phyloP scores from a whole-genome alignment of 768 basidiomycete genomes.

The Harrya chromipes region DNA sequence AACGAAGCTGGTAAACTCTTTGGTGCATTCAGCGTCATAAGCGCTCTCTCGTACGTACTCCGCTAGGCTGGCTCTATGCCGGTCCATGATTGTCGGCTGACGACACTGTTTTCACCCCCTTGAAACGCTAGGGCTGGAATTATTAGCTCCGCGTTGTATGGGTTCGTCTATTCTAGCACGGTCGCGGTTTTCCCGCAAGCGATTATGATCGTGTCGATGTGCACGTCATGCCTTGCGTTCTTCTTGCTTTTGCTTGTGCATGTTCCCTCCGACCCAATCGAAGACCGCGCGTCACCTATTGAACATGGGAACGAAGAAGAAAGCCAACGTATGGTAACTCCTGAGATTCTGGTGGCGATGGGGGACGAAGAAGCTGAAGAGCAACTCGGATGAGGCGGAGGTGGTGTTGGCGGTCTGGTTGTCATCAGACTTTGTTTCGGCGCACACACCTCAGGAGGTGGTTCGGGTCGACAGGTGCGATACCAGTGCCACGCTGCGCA shows the following conservation, averaged over 20 bases:
- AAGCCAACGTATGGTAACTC: not conserved
- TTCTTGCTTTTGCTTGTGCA: constrained; percentile 47
- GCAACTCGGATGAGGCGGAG: too few species aligned
- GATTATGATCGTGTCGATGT: constrained; percentile 60
- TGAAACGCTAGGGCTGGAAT: constrained; percentile 51
- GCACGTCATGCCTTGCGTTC: constrained; percentile 40
- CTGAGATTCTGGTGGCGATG: not conserved
- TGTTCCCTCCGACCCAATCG: constrained; percentile 22
- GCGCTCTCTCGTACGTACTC: constrained; percentile 54
- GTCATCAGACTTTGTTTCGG: too few species aligned
- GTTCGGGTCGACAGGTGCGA: too few species aligned
- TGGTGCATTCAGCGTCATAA: constrained; percentile 74
- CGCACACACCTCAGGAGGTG: too few species aligned
- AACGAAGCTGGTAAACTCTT: constrained; percentile 73
- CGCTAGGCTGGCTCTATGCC: not conserved
- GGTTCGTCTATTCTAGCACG: constrained; percentile 66
- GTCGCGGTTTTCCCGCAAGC: constrained; percentile 66
- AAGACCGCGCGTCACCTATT: not conserved
- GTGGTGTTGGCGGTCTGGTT: too few species aligned
- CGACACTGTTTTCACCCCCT: not conserved
- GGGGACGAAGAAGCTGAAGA: not conserved
- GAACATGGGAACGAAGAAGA: constrained; percentile 3
- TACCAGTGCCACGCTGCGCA: too few species aligned
- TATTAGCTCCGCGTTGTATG: constrained; percentile 70
- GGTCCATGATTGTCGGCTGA: not conserved